Conservation (phyloP, 176 grass and related monocot genomes). For the Hsuehochloa calcarea region DNA sequence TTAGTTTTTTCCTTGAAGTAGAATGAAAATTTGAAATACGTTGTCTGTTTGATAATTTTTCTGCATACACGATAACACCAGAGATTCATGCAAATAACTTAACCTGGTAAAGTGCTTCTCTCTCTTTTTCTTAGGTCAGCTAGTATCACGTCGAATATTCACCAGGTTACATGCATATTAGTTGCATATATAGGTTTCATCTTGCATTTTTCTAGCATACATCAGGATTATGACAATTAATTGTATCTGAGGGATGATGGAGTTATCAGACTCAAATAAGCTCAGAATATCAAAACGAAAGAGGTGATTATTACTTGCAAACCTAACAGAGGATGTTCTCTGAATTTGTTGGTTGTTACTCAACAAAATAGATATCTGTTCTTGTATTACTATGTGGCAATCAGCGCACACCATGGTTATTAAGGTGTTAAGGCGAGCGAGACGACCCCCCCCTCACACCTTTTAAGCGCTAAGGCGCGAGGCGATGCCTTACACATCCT, state of each 20-base stretch:
- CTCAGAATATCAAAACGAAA: not conserved
- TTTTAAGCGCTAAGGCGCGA: too few species aligned
- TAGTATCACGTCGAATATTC: too few species aligned
- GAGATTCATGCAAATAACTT: not conserved
- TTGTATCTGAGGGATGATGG: not conserved
- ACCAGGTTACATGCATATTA: too few species aligned
- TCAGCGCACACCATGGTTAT: not conserved
- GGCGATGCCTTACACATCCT: too few species aligned
- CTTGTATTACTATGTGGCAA: not conserved
- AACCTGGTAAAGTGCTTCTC: not conserved
- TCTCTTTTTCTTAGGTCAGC: not conserved
- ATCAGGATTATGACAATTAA: not conserved
- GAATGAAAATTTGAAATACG: not conserved
- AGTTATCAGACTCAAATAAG: not conserved
- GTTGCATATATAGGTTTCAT: too few species aligned
- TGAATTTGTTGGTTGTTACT: not conserved
- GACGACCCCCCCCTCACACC: too few species aligned
- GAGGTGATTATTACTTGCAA: not conserved
- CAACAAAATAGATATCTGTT: not conserved
- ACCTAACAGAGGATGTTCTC: too few species aligned
- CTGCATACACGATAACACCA: not conserved
- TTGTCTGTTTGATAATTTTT: not conserved
- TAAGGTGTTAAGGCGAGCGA: too few species aligned
- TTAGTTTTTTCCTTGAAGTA: not conserved
- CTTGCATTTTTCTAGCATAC: not conserved